phyloP scores from a whole-genome alignment of 2,329 filamentous ascomycete species.

The Calycina herbarum region DNA sequence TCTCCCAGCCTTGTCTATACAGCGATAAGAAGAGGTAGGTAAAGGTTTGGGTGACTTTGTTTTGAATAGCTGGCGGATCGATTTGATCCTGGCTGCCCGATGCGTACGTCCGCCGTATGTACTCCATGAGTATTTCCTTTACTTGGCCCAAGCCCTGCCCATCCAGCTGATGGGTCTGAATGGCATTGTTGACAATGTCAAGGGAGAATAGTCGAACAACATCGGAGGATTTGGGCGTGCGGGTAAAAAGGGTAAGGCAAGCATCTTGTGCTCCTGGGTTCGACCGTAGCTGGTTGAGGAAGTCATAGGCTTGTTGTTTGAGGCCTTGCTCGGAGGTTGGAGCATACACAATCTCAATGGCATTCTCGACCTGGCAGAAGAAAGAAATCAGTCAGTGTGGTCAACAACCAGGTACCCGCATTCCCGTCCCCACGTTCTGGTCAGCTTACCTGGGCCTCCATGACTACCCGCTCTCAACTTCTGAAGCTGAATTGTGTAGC shows the following conservation, averaged over 20 bases:
- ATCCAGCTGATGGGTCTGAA: constrained; percentile 78
- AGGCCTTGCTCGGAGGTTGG: constrained; percentile 72
- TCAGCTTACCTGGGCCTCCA: constrained; percentile 37
- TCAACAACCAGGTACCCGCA: background rate
- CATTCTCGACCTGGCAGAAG: constrained; percentile 80
- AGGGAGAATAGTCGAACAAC: constrained; percentile 86
- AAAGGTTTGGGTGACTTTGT: constrained; percentile 94
- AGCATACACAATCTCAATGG: constrained; percentile 91
- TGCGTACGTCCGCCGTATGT: constrained; percentile 75
- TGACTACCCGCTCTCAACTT: constrained; percentile 24
- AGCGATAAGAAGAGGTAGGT: constrained; percentile 89
- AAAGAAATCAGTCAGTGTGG: constrained; percentile 5
- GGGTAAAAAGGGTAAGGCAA: constrained; percentile 82
- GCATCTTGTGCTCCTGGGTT: constrained; percentile 89
- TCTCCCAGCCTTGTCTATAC: constrained; percentile 83
- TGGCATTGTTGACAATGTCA: constrained; percentile 89
- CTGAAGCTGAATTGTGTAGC: constrained; percentile 15
- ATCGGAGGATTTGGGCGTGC: constrained; percentile 73
- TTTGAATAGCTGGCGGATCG: constrained; percentile 80
- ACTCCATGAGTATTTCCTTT: constrained; percentile 78
- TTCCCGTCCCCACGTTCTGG: background rate
- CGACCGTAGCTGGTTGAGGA: constrained; percentile 73
- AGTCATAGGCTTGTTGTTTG: constrained; percentile 81
- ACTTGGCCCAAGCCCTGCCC: constrained; percentile 70
- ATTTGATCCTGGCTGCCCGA: constrained; percentile 52